Evolutionary conservation across 1,139 yeast genomes (phyloP).

Genomic region (Lodderomyces metapsilosis): DNA sequence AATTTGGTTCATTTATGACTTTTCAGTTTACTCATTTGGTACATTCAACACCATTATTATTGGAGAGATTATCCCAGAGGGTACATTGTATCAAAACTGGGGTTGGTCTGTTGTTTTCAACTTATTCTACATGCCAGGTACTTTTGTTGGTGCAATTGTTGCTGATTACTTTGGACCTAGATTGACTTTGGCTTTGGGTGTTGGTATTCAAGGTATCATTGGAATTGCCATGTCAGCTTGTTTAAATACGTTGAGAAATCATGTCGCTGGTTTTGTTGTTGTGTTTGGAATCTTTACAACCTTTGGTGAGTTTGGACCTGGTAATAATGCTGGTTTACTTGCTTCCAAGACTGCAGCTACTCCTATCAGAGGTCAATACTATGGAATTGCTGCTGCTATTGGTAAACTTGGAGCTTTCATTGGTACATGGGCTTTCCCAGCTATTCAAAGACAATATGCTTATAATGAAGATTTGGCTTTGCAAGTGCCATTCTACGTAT

Average conservation of each 20-base stretch:
- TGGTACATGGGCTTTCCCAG: conserved; percentile 87
- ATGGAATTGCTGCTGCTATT: conserved; percentile 86
- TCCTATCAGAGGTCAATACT: conserved; percentile 85
- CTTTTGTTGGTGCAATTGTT: conserved; percentile 75
- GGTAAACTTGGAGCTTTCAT: conserved; percentile 94
- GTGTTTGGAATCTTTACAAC: conserved; percentile 84
- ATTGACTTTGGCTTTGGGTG: conserved; percentile 68
- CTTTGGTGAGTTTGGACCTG: conserved; percentile 92
- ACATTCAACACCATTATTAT: conserved; percentile 74
- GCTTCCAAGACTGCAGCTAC: conserved; percentile 88
- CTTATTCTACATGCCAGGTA: conserved; percentile 86
- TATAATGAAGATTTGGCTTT: conserved; percentile 42
- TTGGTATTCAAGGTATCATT: conserved; percentile 67
- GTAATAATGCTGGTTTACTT: conserved; percentile 84
- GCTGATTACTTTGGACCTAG: conserved; percentile 93
- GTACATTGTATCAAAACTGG: conserved; percentile 62
- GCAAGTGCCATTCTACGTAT: conserved; percentile 79
- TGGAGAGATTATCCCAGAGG: conserved; percentile 50
- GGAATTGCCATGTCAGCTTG: conserved; percentile 84
- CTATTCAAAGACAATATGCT: conserved; percentile 50
- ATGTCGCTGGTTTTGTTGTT: conserved; percentile 77
- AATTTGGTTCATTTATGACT: conserved; percentile 91
- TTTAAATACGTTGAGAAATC: conserved; percentile 52
- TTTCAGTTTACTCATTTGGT: conserved; percentile 84
- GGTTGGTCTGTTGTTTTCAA: conserved; percentile 94